These are phyloP conservation scores for Voacanga thouarsii DNA, from an alignment of 257 asterid genomes.

Conservation along the genomic window DNA sequence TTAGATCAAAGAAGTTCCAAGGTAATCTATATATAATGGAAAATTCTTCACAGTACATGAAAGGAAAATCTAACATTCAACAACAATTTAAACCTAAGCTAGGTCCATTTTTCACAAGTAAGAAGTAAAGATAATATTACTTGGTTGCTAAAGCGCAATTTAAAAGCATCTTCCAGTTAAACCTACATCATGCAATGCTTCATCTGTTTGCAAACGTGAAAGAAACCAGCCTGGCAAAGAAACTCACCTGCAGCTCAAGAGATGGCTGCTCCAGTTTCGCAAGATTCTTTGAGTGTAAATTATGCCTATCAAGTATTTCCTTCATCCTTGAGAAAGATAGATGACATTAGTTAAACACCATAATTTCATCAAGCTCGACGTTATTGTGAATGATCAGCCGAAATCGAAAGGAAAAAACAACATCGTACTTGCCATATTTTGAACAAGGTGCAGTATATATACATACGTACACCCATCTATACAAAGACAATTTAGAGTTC, in stretches of 20 bases:
- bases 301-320: slow-evolving; percentile 70
- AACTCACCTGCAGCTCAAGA: slow-evolving; percentile 65
- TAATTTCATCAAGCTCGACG: background rate
- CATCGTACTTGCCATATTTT: background rate
- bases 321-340: slow-evolving; percentile 44
- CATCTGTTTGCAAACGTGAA: background rate
- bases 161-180: background rate
- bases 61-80: background rate
- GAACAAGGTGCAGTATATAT: background rate
- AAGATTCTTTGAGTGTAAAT: slow-evolving; percentile 72
- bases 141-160: too few relatives aligned
- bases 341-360: background rate
- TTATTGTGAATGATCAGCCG: background rate
- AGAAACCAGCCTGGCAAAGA: background rate
- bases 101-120: background rate
- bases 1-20: background rate
- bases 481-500: background rate
- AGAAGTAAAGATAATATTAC: background rate
- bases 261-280: slow-evolving; percentile 71
- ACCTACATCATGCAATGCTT: background rate
- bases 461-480: background rate
- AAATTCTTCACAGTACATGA: background rate
- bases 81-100: background rate
- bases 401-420: background rate
- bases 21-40: background rate